Percentiles rank a stretch among this genome's conserved stretches.
Evolutionary conservation across 192 early-diverging fungal genomes (phyloP).

Genomic region (Mortierella claussenii): DNA sequence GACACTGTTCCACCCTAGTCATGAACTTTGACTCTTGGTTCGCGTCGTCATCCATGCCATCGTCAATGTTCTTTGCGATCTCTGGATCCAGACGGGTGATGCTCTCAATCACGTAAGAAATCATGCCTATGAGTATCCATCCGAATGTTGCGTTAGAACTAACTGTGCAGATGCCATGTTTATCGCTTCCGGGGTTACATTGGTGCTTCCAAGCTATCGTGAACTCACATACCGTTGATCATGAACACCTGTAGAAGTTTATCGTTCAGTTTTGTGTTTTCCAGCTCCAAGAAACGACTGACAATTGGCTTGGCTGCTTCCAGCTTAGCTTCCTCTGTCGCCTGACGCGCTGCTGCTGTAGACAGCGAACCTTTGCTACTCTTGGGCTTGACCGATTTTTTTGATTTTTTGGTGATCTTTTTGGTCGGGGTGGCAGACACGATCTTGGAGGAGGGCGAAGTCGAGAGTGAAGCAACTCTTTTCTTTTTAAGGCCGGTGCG

Average conservation of each 20-base stretch:
- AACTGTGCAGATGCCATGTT: too few relatives aligned
- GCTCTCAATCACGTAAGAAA: conserved; percentile 29
- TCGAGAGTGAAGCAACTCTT: conserved; percentile 17
- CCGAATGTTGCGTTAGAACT: too few relatives aligned
- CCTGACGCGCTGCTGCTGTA: conserved; percentile 34
- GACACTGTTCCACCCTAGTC: conserved; percentile 24
- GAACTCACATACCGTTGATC: conserved; percentile 45
- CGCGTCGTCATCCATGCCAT: conserved; percentile 11
- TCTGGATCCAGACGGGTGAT: conserved; percentile 49
- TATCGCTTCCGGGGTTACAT: too few relatives aligned
- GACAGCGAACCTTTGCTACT: conserved; percentile 35
- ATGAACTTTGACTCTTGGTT: conserved; percentile 45
- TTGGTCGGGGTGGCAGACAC: conserved; percentile 42
- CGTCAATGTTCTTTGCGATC: conserved; percentile 18
- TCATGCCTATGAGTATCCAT: conserved; percentile 36
- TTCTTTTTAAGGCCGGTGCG: conserved; percentile 23
- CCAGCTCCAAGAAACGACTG: conserved; percentile 41
- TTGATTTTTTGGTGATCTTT: conserved; percentile 52
- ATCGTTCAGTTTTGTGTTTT: conserved; percentile 49
- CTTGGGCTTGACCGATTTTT: conserved; percentile 38
- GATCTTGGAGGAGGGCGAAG: conserved; percentile 37
- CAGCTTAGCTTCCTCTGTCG: conserved; percentile 38
- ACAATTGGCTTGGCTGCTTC: conserved; percentile 50
- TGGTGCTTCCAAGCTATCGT: too few relatives aligned
- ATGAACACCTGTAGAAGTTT: conserved; percentile 47